Percentiles rank a stretch among this genome's conserved stretches.
Evolutionary conservation across 106 monocot species (phyloP).

Genomic region (Posidonia australis): DNA sequence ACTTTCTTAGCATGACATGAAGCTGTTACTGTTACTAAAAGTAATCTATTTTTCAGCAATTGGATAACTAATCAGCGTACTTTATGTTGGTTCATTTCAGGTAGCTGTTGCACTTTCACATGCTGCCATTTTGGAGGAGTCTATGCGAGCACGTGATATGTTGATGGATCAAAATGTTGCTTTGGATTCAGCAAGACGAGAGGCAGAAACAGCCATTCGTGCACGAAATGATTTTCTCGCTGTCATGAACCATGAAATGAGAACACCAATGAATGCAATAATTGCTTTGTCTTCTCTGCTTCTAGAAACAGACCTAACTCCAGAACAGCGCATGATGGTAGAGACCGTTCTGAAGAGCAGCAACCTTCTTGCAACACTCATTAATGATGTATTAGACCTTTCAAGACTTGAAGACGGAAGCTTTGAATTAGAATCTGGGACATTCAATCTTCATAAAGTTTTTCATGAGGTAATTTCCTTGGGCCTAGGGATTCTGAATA

Average conservation of each 20-base stretch:
- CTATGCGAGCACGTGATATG: constrained; percentile 87
- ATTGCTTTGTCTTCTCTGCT: constrained; percentile 69
- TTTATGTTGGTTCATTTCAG: constrained; percentile 24
- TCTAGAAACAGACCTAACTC: constrained; percentile 73
- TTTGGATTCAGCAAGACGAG: constrained; percentile 72
- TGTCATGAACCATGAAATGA: constrained; percentile 98
- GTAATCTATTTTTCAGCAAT: neutral
- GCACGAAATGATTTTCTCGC: constrained; percentile 92
- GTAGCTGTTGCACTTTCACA: constrained; percentile 98
- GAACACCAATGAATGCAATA: constrained; percentile 77
- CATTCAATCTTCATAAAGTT: constrained; percentile 77
- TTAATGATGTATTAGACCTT: constrained; percentile 86
- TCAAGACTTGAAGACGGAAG: constrained; percentile 87
- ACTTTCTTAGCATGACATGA: too few species aligned
- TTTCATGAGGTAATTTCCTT: constrained; percentile 56
- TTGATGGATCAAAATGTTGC: constrained; percentile 94
- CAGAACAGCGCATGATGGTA: constrained; percentile 81
- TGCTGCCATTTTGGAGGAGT: constrained; percentile 95
- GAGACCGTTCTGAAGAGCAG: constrained; percentile 83
- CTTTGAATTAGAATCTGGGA: constrained; percentile 47
- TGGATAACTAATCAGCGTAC: neutral
- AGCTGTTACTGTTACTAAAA: neutral
- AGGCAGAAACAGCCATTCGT: constrained; percentile 88
- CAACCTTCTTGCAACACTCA: constrained; percentile 74
- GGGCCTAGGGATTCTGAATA: too few species aligned